Conservation (phyloP, 495 filamentous ascomycete species). For the Penicillium dipodomyicola region DNA sequence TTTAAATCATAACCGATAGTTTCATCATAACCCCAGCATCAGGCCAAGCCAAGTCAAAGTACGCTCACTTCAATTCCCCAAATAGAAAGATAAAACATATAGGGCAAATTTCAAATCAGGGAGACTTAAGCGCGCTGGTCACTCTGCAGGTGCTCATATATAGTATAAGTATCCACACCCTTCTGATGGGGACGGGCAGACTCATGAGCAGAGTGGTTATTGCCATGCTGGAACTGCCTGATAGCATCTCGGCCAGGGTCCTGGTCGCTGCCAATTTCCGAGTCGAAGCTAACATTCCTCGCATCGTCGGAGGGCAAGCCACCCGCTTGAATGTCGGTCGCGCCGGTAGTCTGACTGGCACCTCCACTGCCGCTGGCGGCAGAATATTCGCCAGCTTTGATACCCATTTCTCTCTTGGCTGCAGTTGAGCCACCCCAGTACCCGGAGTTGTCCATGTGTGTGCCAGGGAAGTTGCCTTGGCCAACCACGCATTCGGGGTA, state of each 20-base stretch:
- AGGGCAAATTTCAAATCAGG: background rate
- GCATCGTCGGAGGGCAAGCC: constrained; percentile 46
- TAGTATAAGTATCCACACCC: constrained; percentile 35
- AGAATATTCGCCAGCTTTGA: constrained; percentile 26
- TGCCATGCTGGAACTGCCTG: constrained; percentile 43
- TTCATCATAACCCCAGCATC: constrained; percentile 10
- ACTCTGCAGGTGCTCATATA: constrained; percentile 42
- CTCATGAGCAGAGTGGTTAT: constrained; percentile 39
- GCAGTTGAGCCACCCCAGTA: constrained; percentile 45
- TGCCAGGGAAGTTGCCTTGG: constrained; percentile 47
- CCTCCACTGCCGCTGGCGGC: constrained; percentile 34
- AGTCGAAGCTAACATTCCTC: constrained; percentile 58
- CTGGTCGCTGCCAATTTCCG: constrained; percentile 57
- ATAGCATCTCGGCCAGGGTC: constrained; percentile 61
- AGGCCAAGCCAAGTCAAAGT: constrained; percentile 11
- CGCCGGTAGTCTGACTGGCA: constrained; percentile 24
- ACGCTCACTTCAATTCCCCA: constrained; percentile 20
- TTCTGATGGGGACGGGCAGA: constrained; percentile 43
- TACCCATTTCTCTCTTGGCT: constrained; percentile 38
- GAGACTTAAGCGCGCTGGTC: constrained; percentile 43
- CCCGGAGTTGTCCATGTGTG: constrained; percentile 41
- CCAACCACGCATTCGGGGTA: constrained; percentile 53
- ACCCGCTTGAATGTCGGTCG: constrained; percentile 38
- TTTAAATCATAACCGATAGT: too few relatives aligned
- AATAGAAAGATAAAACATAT: constrained; percentile 6